phyloP scores from a whole-genome alignment of 441 rosid genomes.

The Croton laevigatus region DNA sequence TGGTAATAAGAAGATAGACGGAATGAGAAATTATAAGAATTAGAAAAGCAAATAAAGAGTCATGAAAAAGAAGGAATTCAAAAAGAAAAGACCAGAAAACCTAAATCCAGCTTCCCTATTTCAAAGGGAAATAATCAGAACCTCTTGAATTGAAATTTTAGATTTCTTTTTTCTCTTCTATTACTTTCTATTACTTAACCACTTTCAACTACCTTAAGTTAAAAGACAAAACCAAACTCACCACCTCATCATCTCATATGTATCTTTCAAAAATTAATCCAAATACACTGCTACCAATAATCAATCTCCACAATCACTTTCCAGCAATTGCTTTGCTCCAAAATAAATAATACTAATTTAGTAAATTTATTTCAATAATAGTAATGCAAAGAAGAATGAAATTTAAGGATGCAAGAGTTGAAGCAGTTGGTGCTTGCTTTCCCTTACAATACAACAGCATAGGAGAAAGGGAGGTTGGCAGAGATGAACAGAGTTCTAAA shows the following conservation, averaged over 20 bases:
- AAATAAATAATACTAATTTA: background rate
- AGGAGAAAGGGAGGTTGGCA: background rate
- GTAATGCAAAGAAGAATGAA: background rate
- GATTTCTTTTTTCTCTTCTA: constrained; percentile 24
- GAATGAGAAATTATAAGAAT: constrained; percentile 12
- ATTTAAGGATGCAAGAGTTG: background rate
- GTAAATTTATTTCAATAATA: background rate
- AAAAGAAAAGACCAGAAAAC: constrained; percentile 35
- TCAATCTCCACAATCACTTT: background rate
- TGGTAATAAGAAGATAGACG: background rate
- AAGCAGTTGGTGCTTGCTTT: background rate
- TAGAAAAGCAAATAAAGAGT: constrained; percentile 20
- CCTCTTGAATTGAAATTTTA: constrained; percentile 39
- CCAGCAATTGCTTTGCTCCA: background rate
- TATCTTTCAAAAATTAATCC: background rate
- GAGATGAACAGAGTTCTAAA: constrained; percentile 2
- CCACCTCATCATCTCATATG: background rate
- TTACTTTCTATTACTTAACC: constrained; percentile 28
- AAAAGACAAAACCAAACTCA: background rate
- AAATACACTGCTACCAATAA: background rate
- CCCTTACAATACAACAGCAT: background rate
- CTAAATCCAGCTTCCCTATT: constrained; percentile 37
- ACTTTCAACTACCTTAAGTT: constrained; percentile 31
- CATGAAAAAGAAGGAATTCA: constrained; percentile 31
- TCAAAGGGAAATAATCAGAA: constrained; percentile 45